phyloP scores from a whole-genome alignment of 306 rosid species.

The Quercus agrifolia region DNA sequence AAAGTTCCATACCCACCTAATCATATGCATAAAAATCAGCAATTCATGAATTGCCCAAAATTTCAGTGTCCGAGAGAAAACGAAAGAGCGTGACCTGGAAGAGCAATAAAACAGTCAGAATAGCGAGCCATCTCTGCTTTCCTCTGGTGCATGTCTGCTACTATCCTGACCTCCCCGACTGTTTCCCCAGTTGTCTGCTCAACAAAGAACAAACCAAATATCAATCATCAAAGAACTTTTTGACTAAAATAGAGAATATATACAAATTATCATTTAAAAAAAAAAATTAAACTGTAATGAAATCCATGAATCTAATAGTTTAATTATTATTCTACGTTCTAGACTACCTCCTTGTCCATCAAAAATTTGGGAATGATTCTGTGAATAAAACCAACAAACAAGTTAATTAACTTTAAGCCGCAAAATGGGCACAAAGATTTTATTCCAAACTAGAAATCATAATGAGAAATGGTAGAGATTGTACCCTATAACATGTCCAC shows the following conservation, averaged over 20 bases:
- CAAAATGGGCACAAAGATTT: not conserved
- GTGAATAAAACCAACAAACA: not conserved
- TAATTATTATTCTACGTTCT: too few species aligned
- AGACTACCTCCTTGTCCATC: constrained; percentile 21
- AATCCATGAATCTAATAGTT: too few species aligned
- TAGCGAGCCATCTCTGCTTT: constrained; percentile 40
- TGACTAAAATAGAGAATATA: not conserved
- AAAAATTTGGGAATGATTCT: constrained; percentile 29
- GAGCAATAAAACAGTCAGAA: constrained; percentile 39
- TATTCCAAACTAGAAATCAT: not conserved
- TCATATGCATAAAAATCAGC: not conserved
- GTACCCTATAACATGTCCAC: constrained; percentile 33
- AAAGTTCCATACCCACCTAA: constrained; percentile 35
- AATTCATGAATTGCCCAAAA: not conserved
- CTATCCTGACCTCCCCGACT: constrained; percentile 31
- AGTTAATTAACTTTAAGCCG: not conserved
- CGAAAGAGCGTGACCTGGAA: constrained; percentile 24
- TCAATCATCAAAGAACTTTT: too few species aligned
- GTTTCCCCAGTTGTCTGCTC: constrained; percentile 32
- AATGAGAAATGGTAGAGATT: not conserved
- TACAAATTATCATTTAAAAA: not conserved
- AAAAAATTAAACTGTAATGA: not conserved
- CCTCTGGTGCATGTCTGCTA: constrained; percentile 35
- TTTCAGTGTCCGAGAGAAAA: too few species aligned
- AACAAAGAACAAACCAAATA: not conserved